Percentiles rank a stretch among this genome's conserved stretches.
Evolutionary conservation across 1,284 basidiomycete genomes (phyloP).

Genomic region (Pulchroboletus neoregius): DNA sequence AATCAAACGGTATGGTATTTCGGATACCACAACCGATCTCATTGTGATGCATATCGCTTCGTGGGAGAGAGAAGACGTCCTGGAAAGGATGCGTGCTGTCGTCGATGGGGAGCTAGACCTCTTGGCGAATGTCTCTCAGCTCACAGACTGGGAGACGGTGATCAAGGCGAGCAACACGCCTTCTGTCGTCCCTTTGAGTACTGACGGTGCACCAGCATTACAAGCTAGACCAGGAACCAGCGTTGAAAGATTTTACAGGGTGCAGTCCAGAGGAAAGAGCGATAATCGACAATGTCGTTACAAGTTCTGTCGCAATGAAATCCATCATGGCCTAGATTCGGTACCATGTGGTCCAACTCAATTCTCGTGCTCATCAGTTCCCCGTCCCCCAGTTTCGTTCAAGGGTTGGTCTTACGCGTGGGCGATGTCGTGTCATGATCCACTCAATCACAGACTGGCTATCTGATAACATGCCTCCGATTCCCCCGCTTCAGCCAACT

Average conservation of each 20-base stretch:
- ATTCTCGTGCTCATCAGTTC: too few species aligned
- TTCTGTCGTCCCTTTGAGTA: not conserved
- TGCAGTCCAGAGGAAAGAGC: constrained; percentile 39
- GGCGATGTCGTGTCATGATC: too few species aligned
- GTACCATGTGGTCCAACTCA: too few species aligned
- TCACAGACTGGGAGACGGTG: constrained; percentile 69
- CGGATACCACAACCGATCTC: constrained; percentile 61
- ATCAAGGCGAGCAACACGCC: constrained; percentile 53
- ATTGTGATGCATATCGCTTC: constrained; percentile 68
- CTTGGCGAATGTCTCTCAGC: constrained; percentile 42
- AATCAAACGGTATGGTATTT: constrained; percentile 79
- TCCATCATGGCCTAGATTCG: constrained; percentile 44
- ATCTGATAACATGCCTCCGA: too few species aligned
- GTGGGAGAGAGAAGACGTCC: constrained; percentile 38
- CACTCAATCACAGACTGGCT: too few species aligned
- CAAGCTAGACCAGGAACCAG: constrained; percentile 62
- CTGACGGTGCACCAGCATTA: constrained; percentile 51
- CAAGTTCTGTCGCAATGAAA: constrained; percentile 79
- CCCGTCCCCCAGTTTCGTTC: too few species aligned
- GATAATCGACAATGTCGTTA: constrained; percentile 62
- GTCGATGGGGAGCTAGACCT: constrained; percentile 54
- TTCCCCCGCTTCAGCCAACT: too few species aligned
- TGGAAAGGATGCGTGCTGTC: constrained; percentile 49
- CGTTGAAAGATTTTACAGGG: constrained; percentile 40
- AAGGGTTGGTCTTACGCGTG: too few species aligned